Evolutionary conservation across 306 rosid species (phyloP), one percentile per base, ranked within the genome.

Genomic region (Ammopiptanthus mongolicus): DNA sequence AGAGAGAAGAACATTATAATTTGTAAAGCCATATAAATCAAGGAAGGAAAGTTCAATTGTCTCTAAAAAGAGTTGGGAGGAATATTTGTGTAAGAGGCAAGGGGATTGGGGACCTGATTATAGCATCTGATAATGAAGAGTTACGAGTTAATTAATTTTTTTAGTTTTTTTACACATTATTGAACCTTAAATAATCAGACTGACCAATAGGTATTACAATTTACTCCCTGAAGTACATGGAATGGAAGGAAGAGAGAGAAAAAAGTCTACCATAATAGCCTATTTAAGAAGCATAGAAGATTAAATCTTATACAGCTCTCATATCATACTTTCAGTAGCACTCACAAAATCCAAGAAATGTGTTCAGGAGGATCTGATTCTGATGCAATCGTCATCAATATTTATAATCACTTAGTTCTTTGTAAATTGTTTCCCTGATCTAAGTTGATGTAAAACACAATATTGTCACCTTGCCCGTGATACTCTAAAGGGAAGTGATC

Each of bases 351-450:
- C 37, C 57, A 36, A 66, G 13, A 63, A 5, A 68, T 59, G 81
- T 39, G 36, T 11, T 8, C 50, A 46, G 70, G 66, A 79, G 52
- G 52, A 70, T 65, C 18, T 21, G 29, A 19, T 52, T 52, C 61
- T 31, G 57, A 64, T 55, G 37, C 56, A 44, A 50, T 48, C 56
- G 79, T 8, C 34, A 15, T 65, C 47, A 71, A 52, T 23, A 58
- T 58, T 63, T 69, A 57, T 29, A 22, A 19, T 52, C 51, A 19
- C 51, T 78, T 42, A 59, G 42, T 39, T 37, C 21, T 23, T 18
- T 4, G 8, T 51, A 80, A 61, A 73, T 34, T 62, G 50, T 56
- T 58, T 46, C 31, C 53, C 65, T 21, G 46, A 71, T 41, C 84
- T 14, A 73, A 23, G 14, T 59, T 3, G 50, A 34, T 7, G 11